Evolutionary conservation across 306 rosid species (phyloP).

Genomic region (Cucumis cinereus): DNA sequence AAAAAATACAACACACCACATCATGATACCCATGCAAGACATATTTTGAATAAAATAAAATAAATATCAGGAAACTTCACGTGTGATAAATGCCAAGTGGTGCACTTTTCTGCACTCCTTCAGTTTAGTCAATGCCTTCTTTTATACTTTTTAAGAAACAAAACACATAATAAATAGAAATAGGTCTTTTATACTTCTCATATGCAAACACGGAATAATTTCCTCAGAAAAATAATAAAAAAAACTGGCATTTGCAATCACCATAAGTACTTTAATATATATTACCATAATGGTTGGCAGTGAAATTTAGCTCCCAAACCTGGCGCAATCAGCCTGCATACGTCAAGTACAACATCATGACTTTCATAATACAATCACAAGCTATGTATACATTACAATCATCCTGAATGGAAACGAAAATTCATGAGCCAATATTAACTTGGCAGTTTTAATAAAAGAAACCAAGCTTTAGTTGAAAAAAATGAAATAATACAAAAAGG

Average conservation of each 20-base stretch:
- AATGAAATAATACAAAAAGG: neutral
- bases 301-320: constrained; percentile 2
- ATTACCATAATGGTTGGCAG: neutral
- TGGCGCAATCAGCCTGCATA: neutral
- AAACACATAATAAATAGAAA: too few species aligned
- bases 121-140: neutral
- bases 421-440: neutral
- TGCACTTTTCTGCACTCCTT: neutral
- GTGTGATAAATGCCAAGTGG: neutral
- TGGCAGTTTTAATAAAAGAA: neutral
- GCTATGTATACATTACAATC: neutral
- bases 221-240: neutral
- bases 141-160: neutral
- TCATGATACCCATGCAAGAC: neutral
- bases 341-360: neutral
- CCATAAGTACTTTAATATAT: neutral
- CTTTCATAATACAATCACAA: neutral
- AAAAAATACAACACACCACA: neutral
- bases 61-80: neutral
- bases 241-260: neutral
- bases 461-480: neutral
- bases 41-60: neutral
- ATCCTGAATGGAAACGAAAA: neutral
- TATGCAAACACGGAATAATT: neutral
- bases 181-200: neutral